phyloP scores from a whole-genome alignment of 2,329 filamentous ascomycete genomes.

The Pseudovirgaria hyperparasitica region DNA sequence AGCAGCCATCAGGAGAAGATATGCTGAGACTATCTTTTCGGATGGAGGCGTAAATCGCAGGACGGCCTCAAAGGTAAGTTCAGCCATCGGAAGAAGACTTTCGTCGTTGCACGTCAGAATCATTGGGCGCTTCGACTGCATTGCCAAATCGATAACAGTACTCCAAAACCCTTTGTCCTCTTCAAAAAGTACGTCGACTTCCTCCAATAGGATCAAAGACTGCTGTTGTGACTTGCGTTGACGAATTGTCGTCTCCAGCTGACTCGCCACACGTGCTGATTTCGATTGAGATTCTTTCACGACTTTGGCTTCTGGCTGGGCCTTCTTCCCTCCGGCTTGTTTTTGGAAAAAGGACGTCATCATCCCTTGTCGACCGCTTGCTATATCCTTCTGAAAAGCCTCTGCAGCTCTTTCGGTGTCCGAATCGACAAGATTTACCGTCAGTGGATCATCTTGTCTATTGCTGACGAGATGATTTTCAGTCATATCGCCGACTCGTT shows the following conservation, averaged over 20 bases:
- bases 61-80: conserved; percentile 71
- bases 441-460: conserved; percentile 19
- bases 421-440: conserved; percentile 20
- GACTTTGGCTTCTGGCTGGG: conserved; percentile 15
- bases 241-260: conserved; percentile 8
- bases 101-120: conserved; percentile 95
- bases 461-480: conserved; percentile 77
- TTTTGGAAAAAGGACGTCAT: conserved; percentile 80
- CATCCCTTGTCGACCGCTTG: conserved; percentile 60
- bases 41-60: conserved; percentile 62
- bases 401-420: conserved; percentile 27
- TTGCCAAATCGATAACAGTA: conserved; percentile 64
- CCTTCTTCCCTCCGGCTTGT: too few relatives aligned
- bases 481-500: conserved; percentile 93
- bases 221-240: conserved; percentile 58
- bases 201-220: conserved; percentile 85
- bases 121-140: conserved; percentile 79
- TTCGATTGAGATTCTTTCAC: conserved; percentile 10
- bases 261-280: conserved; percentile 8
- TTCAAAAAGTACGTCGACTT: conserved; percentile 86
- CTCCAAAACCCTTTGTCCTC: conserved; percentile 94
- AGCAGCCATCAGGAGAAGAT: conserved; percentile 70
- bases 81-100: conserved; percentile 59
- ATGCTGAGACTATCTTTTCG: conserved; percentile 57
- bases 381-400: conserved; percentile 43